Percentiles rank a stretch among this genome's conserved stretches.
Evolutionary conservation across 768 basidiomycete genomes (phyloP).

Genomic region (Kwoniella bestiolae): DNA sequence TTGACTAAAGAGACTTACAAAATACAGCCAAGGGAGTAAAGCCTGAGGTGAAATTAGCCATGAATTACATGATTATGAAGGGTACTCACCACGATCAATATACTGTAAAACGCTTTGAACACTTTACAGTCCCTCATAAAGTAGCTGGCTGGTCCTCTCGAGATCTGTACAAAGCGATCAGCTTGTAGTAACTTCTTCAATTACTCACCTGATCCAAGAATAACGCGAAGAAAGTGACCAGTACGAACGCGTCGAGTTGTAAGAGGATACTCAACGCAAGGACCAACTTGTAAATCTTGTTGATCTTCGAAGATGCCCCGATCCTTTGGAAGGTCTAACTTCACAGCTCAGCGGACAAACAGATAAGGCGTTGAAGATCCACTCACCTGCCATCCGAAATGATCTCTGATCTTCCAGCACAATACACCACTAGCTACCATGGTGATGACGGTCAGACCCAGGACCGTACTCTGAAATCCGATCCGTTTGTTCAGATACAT

Average conservation of each 20-base stretch:
- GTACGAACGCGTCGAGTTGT: slow-evolving; percentile 23
- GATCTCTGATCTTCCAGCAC: slow-evolving; percentile 22
- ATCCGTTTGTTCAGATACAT: slow-evolving; percentile 1
- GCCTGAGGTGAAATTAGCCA: not conserved
- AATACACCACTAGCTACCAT: slow-evolving; percentile 5
- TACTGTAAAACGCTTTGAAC: slow-evolving; percentile 13
- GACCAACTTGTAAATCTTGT: slow-evolving; percentile 22
- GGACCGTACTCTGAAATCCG: slow-evolving; percentile 2
- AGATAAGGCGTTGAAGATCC: not conserved
- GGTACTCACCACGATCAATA: slow-evolving; percentile 10
- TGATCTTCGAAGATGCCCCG: slow-evolving; percentile 10
- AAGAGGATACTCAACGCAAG: slow-evolving; percentile 15
- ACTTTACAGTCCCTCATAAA: slow-evolving; percentile 18
- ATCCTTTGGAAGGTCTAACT: slow-evolving; percentile 23
- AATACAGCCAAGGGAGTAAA: slow-evolving; percentile 14
- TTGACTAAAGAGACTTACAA: not conserved
- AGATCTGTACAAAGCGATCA: slow-evolving; percentile 4
- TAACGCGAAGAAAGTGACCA: slow-evolving; percentile 19
- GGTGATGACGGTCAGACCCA: slow-evolving; percentile 3
- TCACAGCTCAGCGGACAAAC: not conserved
- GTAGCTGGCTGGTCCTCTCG: slow-evolving; percentile 13
- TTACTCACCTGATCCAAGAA: slow-evolving; percentile 24
- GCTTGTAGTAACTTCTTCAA: not conserved
- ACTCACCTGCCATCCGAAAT: slow-evolving; percentile 20
- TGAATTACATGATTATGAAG: not conserved